These are phyloP conservation scores for Byssochlamys sp. DNA, from an alignment of 2,329 filamentous ascomycete species.

Conservation along the genomic window DNA sequence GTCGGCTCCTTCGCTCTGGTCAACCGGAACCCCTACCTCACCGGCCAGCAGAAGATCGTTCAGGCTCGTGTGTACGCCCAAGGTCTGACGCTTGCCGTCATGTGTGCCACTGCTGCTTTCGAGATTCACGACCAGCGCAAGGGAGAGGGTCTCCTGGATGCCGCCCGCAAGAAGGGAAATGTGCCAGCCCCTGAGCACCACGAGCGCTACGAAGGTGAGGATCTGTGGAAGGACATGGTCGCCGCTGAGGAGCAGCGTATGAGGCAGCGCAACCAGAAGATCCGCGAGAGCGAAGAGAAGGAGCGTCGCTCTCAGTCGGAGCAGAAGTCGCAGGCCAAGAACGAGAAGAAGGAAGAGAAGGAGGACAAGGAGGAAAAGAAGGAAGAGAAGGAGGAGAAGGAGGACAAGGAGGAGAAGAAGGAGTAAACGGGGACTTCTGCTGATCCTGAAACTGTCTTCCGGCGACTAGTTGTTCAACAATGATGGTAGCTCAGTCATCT, in stretches of 20 bases:
- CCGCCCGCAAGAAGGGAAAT: slow-evolving; percentile 60
- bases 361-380: slow-evolving; percentile 4
- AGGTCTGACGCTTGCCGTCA: slow-evolving; percentile 72
- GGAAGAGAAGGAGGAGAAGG: slow-evolving; percentile 7
- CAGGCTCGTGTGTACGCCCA: slow-evolving; percentile 93
- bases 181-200: slow-evolving; percentile 70
- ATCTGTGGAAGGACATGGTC: slow-evolving; percentile 68
- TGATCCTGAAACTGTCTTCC: not conserved
- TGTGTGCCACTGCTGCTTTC: slow-evolving; percentile 72
- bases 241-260: slow-evolving; percentile 38
- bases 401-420: slow-evolving; percentile 4
- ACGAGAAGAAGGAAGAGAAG: slow-evolving; percentile 9
- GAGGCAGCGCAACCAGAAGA: slow-evolving; percentile 31
- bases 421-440: not conserved
- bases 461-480: not conserved
- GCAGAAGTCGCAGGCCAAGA: slow-evolving; percentile 8
- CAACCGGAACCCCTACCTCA: slow-evolving; percentile 65
- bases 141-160: slow-evolving; percentile 44
- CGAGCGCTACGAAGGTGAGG: slow-evolving; percentile 77
- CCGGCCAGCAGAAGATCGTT: slow-evolving; percentile 74
- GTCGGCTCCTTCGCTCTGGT: slow-evolving; percentile 64
- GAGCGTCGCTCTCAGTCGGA: slow-evolving; percentile 11
- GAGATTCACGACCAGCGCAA: slow-evolving; percentile 70
- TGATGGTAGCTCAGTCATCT: not conserved
- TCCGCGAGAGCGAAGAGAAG: slow-evolving; percentile 23